Evolutionary conservation across 2,329 filamentous ascomycete genomes (phyloP).

Genomic region (Epicoccum nigrum): DNA sequence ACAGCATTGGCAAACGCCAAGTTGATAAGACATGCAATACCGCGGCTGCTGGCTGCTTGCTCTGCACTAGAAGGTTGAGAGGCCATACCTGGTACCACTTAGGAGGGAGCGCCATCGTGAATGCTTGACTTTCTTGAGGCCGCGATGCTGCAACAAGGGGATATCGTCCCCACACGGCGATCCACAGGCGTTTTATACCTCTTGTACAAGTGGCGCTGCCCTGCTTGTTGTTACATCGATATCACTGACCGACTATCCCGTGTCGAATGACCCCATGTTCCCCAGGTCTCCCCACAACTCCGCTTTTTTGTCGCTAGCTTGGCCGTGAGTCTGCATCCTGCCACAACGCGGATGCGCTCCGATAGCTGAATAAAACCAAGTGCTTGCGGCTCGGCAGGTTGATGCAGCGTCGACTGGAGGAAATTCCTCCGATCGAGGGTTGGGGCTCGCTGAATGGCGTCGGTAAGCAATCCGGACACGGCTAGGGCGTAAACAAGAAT

Average conservation of each 20-base stretch:
- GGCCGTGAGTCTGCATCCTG: conserved; percentile 5
- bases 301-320: conserved; percentile 8
- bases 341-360: conserved; percentile 3
- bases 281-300: conserved; percentile 26
- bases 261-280: conserved; percentile 12
- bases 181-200: conserved; percentile 15
- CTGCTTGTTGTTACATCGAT: conserved; percentile 5
- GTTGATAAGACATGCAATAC: not conserved
- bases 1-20: not conserved
- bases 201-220: conserved; percentile 4
- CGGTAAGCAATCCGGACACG: conserved; percentile 3
- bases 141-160: conserved; percentile 17
- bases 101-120: conserved; percentile 60
- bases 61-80: not conserved
- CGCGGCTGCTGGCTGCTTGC: not conserved
- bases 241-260: conserved; percentile 3
- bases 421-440: conserved; percentile 7
- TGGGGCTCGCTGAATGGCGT: conserved; percentile 1
- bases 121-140: conserved; percentile 7
- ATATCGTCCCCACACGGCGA: conserved; percentile 12
- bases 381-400: conserved; percentile 3
- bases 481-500: conserved; percentile 7
- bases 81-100: conserved; percentile 61
- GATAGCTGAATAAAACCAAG: conserved; percentile 4
- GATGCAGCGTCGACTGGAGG: conserved; percentile 17